These are phyloP conservation scores for Starmera caribaea DNA, from an alignment of 805 yeast species.

Conservation along the genomic window DNA sequence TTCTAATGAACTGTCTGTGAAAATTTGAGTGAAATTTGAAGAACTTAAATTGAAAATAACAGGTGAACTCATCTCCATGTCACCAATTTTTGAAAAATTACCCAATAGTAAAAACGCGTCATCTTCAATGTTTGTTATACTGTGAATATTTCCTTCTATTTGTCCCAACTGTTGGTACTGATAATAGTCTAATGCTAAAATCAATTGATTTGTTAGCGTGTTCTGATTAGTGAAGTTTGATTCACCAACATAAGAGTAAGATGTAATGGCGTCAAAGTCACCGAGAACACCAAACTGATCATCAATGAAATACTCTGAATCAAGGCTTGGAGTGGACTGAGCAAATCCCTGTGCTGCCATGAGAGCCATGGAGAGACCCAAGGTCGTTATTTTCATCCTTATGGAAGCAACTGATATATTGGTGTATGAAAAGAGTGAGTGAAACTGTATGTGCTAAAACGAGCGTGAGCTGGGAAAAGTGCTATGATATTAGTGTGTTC, in stretches of 20 bases:
- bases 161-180: slow-evolving; percentile 12
- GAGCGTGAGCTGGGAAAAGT: no score
- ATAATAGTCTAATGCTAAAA: slow-evolving; percentile 5
- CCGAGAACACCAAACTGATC: slow-evolving; percentile 22
- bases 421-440: no score
- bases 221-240: slow-evolving; percentile 21
- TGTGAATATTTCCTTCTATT: slow-evolving; percentile 8
- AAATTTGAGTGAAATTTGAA: slow-evolving; percentile 17
- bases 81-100: slow-evolving; percentile 13
- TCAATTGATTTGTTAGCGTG: slow-evolving; percentile 8
- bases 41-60: slow-evolving; percentile 23
- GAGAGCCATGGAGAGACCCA: no score
- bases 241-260: slow-evolving; percentile 24
- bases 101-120: slow-evolving; percentile 26
- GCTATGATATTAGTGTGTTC: no score
- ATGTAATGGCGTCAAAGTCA: slow-evolving; percentile 26
- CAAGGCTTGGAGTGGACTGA: not conserved
- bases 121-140: slow-evolving; percentile 19
- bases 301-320: slow-evolving; percentile 5
- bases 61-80: slow-evolving; percentile 19
- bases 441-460: no score
- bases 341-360: no score
- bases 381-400: no score
- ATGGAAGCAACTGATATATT: no score
- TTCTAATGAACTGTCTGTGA: slow-evolving; percentile 10